Percentiles rank a stretch among this genome's conserved stretches.
phyloP scores from a whole-genome alignment of 2,329 filamentous ascomycete species.

The Verticillium isaacii region DNA sequence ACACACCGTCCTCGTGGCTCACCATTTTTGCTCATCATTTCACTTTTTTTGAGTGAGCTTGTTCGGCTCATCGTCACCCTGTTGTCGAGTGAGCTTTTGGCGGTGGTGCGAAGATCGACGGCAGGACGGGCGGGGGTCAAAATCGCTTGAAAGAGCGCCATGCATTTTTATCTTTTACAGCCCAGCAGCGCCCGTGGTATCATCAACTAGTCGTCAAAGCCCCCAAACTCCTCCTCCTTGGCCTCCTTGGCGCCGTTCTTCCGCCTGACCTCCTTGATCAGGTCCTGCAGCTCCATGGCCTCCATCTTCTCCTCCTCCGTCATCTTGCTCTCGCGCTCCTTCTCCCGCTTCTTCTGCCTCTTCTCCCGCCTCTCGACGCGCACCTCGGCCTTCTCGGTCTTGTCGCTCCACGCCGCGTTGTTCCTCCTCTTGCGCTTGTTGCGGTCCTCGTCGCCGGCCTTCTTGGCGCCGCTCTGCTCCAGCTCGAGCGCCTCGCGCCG shows the following conservation, averaged over 20 bases:
- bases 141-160: neutral
- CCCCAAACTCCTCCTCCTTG: constrained; percentile 51
- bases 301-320: constrained; percentile 65
- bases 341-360: constrained; percentile 59
- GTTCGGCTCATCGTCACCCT: too few relatives aligned
- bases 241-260: constrained; percentile 42
- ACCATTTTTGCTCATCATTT: too few relatives aligned
- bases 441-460: constrained; percentile 30
- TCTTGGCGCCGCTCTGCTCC: constrained; percentile 32
- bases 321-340: constrained; percentile 58
- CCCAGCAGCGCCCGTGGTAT: constrained; percentile 33
- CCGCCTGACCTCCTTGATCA: constrained; percentile 60
- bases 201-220: constrained; percentile 38
- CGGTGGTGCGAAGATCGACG: neutral
- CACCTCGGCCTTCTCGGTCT: constrained; percentile 60
- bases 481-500: constrained; percentile 53
- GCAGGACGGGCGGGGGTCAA: neutral
- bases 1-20: neutral
- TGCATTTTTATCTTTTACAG: constrained; percentile 14
- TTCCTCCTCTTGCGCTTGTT: constrained; percentile 54
- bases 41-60: too few relatives aligned
- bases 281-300: constrained; percentile 55
- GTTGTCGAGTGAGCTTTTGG: too few relatives aligned
- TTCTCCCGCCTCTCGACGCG: constrained; percentile 60
- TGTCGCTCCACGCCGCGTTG: constrained; percentile 69